Base-by-base conservation (phyloP, 1,284 basidiomycete species). In the Mrakiaceae sp. region DNA sequence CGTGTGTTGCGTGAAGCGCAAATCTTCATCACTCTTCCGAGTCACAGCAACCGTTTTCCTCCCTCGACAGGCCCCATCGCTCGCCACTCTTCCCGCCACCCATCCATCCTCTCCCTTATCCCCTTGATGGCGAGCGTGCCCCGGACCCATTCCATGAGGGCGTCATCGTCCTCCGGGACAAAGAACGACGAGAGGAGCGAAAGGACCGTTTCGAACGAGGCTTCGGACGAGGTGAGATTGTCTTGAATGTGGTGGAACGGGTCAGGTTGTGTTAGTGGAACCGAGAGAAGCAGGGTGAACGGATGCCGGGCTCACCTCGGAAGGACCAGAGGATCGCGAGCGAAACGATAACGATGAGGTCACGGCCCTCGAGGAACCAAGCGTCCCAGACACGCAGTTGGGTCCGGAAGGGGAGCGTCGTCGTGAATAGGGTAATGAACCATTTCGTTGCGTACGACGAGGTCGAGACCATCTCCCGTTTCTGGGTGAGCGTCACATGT, bases 401-500 rank as follows among this genome's bases (percentile, higher is more conserved):
- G 55, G 87, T 91, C 76, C 93, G 88, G 74, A 96, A 98, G 11
- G 95, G 93, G n/a, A 98, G 86, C 1, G 88, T 88, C 73, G 96
- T 97, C 62, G 92, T 85, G 72, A 94, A 95, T 14, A 98, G 79
- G 2, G 96, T 98, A 75, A 99, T 98, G 76, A 97, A 98, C 94
- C 95, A 98, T 76, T 97, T 97, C 1, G 95, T 98, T 46, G 92
- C 95, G 76, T 95, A 99, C 14, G 90, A 86, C 51, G 92, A 94
- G 3, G 90, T 91, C 5, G 87, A 88, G 68, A 99, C 87, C 82
- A 84, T 87, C 70, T 96, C 86, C 68, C 84, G 86, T 78, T 86
- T 84, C 81, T 81, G 69, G 11, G 5, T 8, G 9, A 14, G 57
- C 57, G 54, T 55, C 10, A 53, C 11, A 27, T 42, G 12, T 44